Percentiles rank a stretch among this genome's conserved stretches.
phyloP scores from a whole-genome alignment of 2,329 filamentous ascomycete species.

The Paecilomyces fulvus region DNA sequence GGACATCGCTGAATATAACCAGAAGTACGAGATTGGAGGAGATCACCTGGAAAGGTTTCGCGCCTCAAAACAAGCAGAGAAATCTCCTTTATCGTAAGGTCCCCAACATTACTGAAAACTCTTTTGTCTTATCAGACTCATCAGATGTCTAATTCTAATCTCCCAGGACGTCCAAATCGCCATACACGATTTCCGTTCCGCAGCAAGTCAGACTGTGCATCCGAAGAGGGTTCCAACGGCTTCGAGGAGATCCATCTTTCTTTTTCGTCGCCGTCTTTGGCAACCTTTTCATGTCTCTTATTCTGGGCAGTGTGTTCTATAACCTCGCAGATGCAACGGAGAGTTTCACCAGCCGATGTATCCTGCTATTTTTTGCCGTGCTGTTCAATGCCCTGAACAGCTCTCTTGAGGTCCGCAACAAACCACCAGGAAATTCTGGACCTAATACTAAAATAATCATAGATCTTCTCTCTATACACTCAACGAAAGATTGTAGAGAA shows the following conservation, averaged over 20 bases:
- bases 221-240: conserved; percentile 68
- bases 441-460: no score
- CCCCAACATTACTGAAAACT: no score
- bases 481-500: conserved; percentile 92
- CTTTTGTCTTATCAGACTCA: no score
- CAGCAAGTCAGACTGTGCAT: conserved; percentile 75
- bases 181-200: conserved; percentile 68
- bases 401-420: conserved; percentile 51
- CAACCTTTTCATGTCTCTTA: conserved; percentile 67
- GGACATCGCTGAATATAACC: conserved; percentile 39
- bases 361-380: conserved; percentile 79
- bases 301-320: conserved; percentile 75
- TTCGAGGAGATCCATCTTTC: conserved; percentile 67
- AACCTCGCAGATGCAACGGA: conserved; percentile 56
- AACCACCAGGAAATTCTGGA: no score
- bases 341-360: conserved; percentile 72
- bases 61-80: no score
- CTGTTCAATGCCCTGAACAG: conserved; percentile 77
- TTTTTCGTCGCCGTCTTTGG: conserved; percentile 57
- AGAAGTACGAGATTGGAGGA: conserved; percentile 35
- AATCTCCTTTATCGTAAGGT: no score
- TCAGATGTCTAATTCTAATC: no score
- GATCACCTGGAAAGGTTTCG: conserved; percentile 29
- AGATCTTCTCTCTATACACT: conserved; percentile 71
- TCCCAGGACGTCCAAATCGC: conserved; percentile 54